Percentiles rank a stretch among this genome's conserved stretches.
Evolutionary conservation across 768 basidiomycete species (phyloP).

Genomic region (Scleroderma bovista): DNA sequence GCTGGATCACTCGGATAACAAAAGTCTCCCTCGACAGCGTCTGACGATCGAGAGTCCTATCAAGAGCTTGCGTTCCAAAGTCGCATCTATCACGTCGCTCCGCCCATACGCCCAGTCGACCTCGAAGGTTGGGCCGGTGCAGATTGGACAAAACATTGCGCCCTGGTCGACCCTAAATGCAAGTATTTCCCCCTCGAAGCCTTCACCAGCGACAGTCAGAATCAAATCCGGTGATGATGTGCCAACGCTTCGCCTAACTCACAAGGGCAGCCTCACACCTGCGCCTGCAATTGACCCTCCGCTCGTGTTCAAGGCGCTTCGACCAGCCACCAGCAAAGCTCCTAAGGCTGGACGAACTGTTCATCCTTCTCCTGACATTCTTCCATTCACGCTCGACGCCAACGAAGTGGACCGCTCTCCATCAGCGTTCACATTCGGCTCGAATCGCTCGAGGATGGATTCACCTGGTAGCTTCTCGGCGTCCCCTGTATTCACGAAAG

Average conservation of each 20-base stretch:
- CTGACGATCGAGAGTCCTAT: conserved; percentile 32
- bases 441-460: conserved; percentile 26
- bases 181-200: conserved; percentile 34
- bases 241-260: conserved; percentile 26
- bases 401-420: conserved; percentile 21
- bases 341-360: conserved; percentile 14
- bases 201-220: conserved; percentile 15
- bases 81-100: conserved; percentile 42
- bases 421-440: conserved; percentile 35
- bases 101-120: conserved; percentile 42
- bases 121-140: conserved; percentile 14
- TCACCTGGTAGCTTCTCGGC: conserved; percentile 15
- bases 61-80: conserved; percentile 31
- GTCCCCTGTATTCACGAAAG: conserved; percentile 34
- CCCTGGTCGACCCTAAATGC: conserved; percentile 52
- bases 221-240: conserved; percentile 23
- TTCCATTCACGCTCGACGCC: conserved; percentile 19
- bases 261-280: conserved; percentile 54
- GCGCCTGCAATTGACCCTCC: conserved; percentile 53
- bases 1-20: conserved; percentile 17
- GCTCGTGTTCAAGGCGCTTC: conserved; percentile 54
- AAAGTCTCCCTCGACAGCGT: conserved; percentile 30
- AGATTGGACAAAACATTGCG: conserved; percentile 53
- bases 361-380: conserved; percentile 19
- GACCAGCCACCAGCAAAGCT: conserved; percentile 37